Evolutionary conservation across 1,139 yeast genomes (phyloP), one percentile per base, ranked within the genome.

Genomic region (Saccharomyces hybrid): DNA sequence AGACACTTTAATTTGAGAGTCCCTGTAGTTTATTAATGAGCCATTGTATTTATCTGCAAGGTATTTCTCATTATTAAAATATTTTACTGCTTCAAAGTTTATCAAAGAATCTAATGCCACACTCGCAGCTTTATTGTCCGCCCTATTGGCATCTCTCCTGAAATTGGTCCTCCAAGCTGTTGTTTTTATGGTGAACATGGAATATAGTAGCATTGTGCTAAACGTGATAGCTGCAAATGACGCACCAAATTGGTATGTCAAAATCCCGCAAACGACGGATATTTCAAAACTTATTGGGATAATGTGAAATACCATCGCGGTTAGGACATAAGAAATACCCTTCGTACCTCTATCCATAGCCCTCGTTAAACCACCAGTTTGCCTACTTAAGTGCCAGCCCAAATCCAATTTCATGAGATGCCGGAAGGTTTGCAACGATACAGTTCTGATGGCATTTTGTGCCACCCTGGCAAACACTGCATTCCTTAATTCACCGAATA

Each of bases 331-430:
- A 26, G 96, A 86, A 53, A 93, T 93, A 72, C 99, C 99, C 64
- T 93, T 93, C 1, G 98, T 93, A 69, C 99, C 99, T 63, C 99
- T 78, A 67, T 93, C 99, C 64, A 93, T 93, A 1, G 99, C 98
- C 58, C 99, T 77, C 0, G 97, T 93, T 49, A 93, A 73, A 0
- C 96, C 98, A 62, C 99, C 99, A 0, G 99, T 95, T 69, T 95
- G 98, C 63, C 91, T 78, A 7, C 95, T 79, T 52, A 93, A 73
- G 71, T 93, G 99, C 78, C 93, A 93, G 19, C 90, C 88, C 52
- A 91, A 75, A 71, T 93, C 99, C 72, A 93, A 78, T 62, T 83
- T 83, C 68, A 93, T 77, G 56, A 93, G 75, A 70, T 91, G 98
- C 51, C 76, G 78, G 70, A 93, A 93, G 0, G 97, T 91, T 66